Conservation (phyloP, 768 basidiomycete genomes). For the Termitomyces sp. region DNA sequence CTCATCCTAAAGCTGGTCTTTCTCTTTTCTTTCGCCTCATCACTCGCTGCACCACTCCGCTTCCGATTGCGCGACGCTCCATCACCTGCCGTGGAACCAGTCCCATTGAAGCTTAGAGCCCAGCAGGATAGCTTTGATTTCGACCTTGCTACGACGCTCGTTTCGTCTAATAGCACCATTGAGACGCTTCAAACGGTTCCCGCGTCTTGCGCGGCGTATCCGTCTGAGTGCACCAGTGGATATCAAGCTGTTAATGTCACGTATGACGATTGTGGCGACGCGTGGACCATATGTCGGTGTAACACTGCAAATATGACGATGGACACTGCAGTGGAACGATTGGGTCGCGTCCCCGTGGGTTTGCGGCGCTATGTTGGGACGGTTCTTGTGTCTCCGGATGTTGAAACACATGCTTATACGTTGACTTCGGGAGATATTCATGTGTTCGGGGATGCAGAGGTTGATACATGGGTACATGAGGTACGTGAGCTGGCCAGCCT, state of each 20-base stretch:
- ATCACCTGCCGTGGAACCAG: constrained; percentile 3
- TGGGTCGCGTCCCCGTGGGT: constrained; percentile 29
- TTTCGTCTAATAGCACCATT: constrained; percentile 12
- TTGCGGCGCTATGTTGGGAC: constrained; percentile 26
- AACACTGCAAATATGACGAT: constrained; percentile 24
- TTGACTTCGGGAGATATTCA: constrained; percentile 30
- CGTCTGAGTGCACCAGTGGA: constrained; percentile 18
- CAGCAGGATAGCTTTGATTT: constrained; percentile 19
- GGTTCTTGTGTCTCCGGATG: constrained; percentile 19
- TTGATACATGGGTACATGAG: constrained; percentile 31
- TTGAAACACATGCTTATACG: constrained; percentile 25
- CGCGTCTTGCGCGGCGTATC: constrained; percentile 9
- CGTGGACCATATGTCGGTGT: constrained; percentile 27
- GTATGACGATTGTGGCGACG: constrained; percentile 25
- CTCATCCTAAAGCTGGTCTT: constrained; percentile 18
- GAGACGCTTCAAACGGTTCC: constrained; percentile 15
- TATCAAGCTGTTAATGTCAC: constrained; percentile 24
- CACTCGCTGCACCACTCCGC: constrained; percentile 15
- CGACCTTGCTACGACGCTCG: constrained; percentile 16
- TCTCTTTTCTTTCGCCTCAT: constrained; percentile 6
- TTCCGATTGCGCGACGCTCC: constrained; percentile 7
- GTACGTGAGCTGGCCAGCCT: constrained; percentile 13
- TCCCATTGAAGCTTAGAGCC: constrained; percentile 13
- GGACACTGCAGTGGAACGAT: constrained; percentile 22
- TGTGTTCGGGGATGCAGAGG: constrained; percentile 24